Evolutionary conservation across 2,329 filamentous ascomycete species (phyloP).

Genomic region (Fusarium beomiforme): DNA sequence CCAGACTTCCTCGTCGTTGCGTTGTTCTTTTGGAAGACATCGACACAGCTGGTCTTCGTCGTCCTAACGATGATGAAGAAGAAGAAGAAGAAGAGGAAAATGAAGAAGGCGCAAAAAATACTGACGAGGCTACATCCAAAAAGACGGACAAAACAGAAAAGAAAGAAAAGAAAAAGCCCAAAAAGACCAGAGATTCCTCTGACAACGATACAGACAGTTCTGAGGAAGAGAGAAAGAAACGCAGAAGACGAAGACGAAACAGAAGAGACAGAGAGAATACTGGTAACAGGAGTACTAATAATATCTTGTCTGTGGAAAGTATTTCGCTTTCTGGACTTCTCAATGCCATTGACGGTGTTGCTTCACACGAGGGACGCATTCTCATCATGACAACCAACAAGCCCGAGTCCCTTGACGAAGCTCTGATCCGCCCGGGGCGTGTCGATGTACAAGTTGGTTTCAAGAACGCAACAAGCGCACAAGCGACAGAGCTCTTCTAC

Average conservation of each 20-base stretch:
- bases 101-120: constrained; percentile 16
- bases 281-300: constrained; percentile 38
- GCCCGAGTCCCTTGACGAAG: constrained; percentile 76
- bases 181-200: constrained; percentile 39
- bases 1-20: constrained; percentile 68
- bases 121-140: neutral
- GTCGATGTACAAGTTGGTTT: constrained; percentile 77
- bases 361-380: constrained; percentile 80
- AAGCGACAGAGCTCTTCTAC: constrained; percentile 67
- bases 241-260: constrained; percentile 30
- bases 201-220: constrained; percentile 39
- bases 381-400: constrained; percentile 87
- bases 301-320: constrained; percentile 44
- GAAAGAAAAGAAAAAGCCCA: constrained; percentile 43
- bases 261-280: constrained; percentile 29
- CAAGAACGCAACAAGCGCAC: constrained; percentile 64
- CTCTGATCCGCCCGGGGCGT: constrained; percentile 77
- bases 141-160: constrained; percentile 14
- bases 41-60: constrained; percentile 69
- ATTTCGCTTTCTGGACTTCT: constrained; percentile 82
- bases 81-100: constrained; percentile 39
- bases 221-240: constrained; percentile 36
- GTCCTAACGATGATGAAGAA: constrained; percentile 49
- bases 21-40: constrained; percentile 77
- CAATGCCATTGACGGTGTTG: constrained; percentile 86